Base-by-base conservation (phyloP, 352 stramenopile genomes). In the Globisporangium nagaii region DNA sequence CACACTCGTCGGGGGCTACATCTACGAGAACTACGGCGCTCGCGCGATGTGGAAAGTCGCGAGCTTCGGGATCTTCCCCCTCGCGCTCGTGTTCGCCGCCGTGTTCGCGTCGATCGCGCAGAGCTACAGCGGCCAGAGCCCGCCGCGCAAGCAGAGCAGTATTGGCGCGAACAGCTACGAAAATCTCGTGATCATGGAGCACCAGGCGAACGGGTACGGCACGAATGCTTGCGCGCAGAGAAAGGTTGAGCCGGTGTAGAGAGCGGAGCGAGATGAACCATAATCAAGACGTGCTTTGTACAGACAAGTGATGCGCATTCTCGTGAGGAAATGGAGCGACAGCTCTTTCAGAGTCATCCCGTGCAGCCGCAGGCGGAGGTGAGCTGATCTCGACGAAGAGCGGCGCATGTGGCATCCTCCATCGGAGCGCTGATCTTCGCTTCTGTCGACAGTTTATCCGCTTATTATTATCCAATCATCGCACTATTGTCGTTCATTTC, bases 1-100 rank as follows among this genome's bases (percentile, higher is more conserved):
- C 27, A 88, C 78, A 19, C 65, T 91, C 9, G 66, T 79, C 53
- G 80, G 80, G 28, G 80, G 80, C 19, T 89, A 80, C 66, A 65
- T 89, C 51, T 91, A 91, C 58, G 59, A 91, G 34, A 63, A 75
- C 24, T 86, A 73, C 49, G 78, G 78, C 3, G 58, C 65, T 2
- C 65, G 72, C 13, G 41, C 54, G 20, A 91, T 91, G 80, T 91
- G 78, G 80, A 71, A 60, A 44, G 62, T 84, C 40, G 71, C 64
- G 4, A 58, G 66, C 25, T 84, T 79, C 37, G 58, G 60, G 24
- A 63, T 86, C 42, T 73, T 85, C 28, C 75, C 77, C 25, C 39
- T 79, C 11, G 56, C 77, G 37, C 36, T 86, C 5, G 12, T 84
- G 7, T 66, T 79, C 19, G 60, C 73, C 3, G 44, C 72, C 13